Base-by-base conservation (phyloP, 1,139 yeast species). In the Yamadazyma oceani region DNA sequence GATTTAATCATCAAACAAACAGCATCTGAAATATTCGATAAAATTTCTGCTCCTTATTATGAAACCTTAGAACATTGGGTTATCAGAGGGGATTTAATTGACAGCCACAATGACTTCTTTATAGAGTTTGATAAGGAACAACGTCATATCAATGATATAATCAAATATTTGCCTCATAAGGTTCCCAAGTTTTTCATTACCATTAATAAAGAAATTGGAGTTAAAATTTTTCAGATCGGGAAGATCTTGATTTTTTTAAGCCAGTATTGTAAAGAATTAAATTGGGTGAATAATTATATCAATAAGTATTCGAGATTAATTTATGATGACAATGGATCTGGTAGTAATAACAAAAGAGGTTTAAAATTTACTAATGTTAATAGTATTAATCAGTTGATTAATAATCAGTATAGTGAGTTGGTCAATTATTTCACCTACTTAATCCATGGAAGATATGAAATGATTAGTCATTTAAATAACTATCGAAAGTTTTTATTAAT, bases 181-280 rank as follows among this genome's bases (percentile, higher is more conserved):
- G 69, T 84, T 1, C 97, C 97, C 0, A 55, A 60, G 7, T 86
- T 84, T 51, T 63, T 85, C 38, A 56, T 74, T 1, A 50, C 43
- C 13, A 53, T 62, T 29, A 53, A 58, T 31, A 53, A 54, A 5
- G 61, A 62, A 12, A 59, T 75, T 1, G 81, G 87, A 2, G 56
- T 64, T 17, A 73, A 76, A 46, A 75, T 85, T 8, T 84, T 74
- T 48, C 86, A 87, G 41, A 80, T 85, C 17, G 98, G 98, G 1
- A 82, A 85, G 47, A 78, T 87, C 12, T 65, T 84, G n/a, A 73
- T 80, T 27, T 90, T 84, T 53, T 62, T 92, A 32, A 77, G 80
- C 33, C 69, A 68, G 25, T 76, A 78, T 35, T 85, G 97, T 44
- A 57, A 59, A 37, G 73, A 70, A 44, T 51, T 71, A 21, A 54